phyloP scores from a whole-genome alignment of 2,329 filamentous ascomycete species.

The Diaporthe citri region DNA sequence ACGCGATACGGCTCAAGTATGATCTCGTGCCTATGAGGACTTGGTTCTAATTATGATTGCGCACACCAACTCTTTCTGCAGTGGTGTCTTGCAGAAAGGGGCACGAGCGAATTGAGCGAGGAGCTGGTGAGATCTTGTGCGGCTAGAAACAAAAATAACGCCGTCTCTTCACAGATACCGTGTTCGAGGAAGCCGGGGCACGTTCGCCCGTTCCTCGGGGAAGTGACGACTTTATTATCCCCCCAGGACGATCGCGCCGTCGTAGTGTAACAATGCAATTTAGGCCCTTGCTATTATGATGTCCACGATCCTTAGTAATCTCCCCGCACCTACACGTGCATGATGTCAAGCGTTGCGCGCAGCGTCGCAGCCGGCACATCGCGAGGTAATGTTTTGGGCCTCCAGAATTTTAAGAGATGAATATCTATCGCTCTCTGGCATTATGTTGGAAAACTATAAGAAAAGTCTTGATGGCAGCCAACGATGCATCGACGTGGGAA shows the following conservation, averaged over 20 bases:
- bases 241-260: background rate
- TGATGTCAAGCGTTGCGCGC: slow-evolving; percentile 11
- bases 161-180: background rate
- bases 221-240: background rate
- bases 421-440: background rate
- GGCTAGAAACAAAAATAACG: background rate
- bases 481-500: background rate
- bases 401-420: background rate
- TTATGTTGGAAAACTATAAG: background rate
- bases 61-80: background rate
- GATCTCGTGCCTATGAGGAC: too few species aligned
- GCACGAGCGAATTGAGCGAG: background rate
- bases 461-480: background rate
- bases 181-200: background rate
- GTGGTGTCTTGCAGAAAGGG: background rate
- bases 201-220: background rate
- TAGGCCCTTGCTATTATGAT: background rate
- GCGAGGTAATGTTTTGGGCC: background rate
- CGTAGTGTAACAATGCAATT: background rate
- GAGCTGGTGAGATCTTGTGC: background rate
- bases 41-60: background rate
- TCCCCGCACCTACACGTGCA: slow-evolving; percentile 11
- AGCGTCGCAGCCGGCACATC: slow-evolving; percentile 20
- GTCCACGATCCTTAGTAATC: slow-evolving; percentile 16
- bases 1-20: background rate